A percentile compares a stretch with the other conserved stretches of the same genome.
Evolutionary conservation across 1,284 basidiomycete species (phyloP).

Genomic region (Microbotryomycetes sp.): DNA sequence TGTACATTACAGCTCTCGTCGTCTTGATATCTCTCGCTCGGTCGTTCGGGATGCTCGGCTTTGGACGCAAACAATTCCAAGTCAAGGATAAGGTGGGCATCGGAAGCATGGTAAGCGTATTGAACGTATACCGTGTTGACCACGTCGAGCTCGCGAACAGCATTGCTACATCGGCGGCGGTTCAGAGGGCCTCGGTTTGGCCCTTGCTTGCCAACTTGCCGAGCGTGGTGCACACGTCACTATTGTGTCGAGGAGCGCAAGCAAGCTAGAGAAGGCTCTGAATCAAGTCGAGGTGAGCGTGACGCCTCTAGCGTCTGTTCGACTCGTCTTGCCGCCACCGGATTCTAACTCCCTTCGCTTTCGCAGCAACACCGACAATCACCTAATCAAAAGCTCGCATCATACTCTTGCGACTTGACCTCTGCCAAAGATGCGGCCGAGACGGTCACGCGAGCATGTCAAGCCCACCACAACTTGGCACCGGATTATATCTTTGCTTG

Average conservation of each 20-base stretch:
- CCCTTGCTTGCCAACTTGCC: conserved; percentile 62
- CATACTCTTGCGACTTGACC: conserved; percentile 58
- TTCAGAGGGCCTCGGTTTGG: conserved; percentile 67
- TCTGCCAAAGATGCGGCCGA: conserved; percentile 48
- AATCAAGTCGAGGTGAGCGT: conserved; percentile 54
- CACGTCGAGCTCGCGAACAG: conserved; percentile 43
- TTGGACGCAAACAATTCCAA: background rate
- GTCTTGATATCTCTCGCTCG: background rate
- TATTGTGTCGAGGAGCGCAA: conserved; percentile 65
- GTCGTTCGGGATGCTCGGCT: background rate
- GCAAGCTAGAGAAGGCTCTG: conserved; percentile 55
- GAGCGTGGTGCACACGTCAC: conserved; percentile 67
- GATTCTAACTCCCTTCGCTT: background rate
- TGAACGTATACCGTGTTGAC: no score
- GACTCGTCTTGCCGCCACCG: background rate
- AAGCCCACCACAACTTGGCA: conserved; percentile 49
- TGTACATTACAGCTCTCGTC: no score
- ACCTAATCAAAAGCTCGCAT: conserved; percentile 51
- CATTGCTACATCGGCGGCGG: conserved; percentile 75
- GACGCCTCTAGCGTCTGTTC: background rate
- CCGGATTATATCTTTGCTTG: conserved; percentile 73
- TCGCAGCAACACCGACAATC: conserved; percentile 41
- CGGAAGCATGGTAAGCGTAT: no score
- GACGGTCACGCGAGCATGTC: conserved; percentile 57
- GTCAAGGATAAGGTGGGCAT: background rate